Evolutionary conservation across 2,329 filamentous ascomycete genomes (phyloP).

Genomic region (Stemphylium beticola): DNA sequence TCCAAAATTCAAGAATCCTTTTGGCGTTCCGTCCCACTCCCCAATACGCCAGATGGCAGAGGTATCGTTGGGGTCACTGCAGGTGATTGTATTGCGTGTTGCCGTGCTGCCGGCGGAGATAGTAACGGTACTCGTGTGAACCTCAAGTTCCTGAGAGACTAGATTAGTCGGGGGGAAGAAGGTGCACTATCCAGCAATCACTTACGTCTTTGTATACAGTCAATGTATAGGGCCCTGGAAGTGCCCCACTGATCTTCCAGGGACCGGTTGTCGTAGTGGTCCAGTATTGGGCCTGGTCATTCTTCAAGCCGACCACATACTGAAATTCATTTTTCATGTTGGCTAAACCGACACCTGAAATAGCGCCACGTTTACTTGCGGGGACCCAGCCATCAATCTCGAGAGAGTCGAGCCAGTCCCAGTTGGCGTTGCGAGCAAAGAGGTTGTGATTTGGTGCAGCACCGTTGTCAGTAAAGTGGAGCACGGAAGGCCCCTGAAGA

Average conservation of each 20-base stretch:
- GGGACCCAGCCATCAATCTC: constrained; percentile 33
- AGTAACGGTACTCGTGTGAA: constrained; percentile 41
- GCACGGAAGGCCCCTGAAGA: constrained; percentile 51
- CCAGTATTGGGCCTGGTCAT: constrained; percentile 49
- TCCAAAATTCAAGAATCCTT: constrained; percentile 63
- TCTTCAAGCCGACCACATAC: constrained; percentile 50
- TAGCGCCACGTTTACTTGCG: constrained; percentile 22
- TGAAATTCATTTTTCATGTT: constrained; percentile 51
- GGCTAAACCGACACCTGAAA: constrained; percentile 35
- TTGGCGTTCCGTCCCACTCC: constrained; percentile 64
- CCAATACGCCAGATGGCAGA: constrained; percentile 66
- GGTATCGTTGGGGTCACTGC: constrained; percentile 55
- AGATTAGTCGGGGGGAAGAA: not conserved
- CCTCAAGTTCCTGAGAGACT: constrained; percentile 27
- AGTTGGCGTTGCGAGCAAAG: constrained; percentile 31
- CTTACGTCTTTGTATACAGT: constrained; percentile 61
- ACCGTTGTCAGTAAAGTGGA: constrained; percentile 49
- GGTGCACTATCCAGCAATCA: not conserved
- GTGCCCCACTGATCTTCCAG: constrained; percentile 68
- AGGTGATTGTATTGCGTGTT: constrained; percentile 58
- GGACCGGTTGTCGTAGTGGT: constrained; percentile 37
- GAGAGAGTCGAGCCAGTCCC: constrained; percentile 30
- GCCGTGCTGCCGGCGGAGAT: constrained; percentile 57
- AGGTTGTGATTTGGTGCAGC: constrained; percentile 45
- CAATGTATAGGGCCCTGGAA: constrained; percentile 69